phyloP scores from a whole-genome alignment of 225 moss, liverwort and hornwort genomes.

The Anthoceros angustus region DNA sequence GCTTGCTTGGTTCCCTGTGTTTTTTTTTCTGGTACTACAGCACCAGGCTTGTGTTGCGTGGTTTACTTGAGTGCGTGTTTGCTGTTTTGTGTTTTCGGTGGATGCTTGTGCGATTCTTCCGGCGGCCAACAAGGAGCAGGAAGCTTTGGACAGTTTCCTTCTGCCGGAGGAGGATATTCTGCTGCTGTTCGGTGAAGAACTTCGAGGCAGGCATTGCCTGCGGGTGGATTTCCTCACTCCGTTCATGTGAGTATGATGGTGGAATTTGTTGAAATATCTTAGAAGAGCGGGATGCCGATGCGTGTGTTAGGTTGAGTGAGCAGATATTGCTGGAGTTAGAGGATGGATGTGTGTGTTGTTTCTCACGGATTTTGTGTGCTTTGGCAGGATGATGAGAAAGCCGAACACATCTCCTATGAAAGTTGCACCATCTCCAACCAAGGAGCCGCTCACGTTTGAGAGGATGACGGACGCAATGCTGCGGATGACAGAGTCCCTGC shows the following conservation, averaged over 20 bases:
- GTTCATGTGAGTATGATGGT: not conserved
- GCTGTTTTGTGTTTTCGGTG: no score
- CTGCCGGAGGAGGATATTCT: not conserved
- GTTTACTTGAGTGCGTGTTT: no score
- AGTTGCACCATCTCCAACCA: not conserved
- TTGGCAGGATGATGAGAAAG: not conserved
- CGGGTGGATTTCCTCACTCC: not conserved
- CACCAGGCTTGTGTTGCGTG: no score
- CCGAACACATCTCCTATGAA: not conserved
- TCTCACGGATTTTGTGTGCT: not conserved
- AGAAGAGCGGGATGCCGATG: not conserved
- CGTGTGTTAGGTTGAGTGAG: not conserved
- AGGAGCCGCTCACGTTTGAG: not conserved
- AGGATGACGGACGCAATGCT: conserved; percentile 1
- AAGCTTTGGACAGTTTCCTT: no score
- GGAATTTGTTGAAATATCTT: not conserved
- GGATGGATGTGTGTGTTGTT: not conserved
- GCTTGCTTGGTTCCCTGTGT: not conserved
- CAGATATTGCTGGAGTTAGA: not conserved
- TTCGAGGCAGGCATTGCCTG: not conserved
- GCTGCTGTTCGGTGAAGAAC: not conserved
- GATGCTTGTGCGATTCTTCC: no score
- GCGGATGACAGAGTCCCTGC: not conserved
- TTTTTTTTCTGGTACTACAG: no score
- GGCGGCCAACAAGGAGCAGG: no score